Percentiles rank a stretch among this genome's conserved stretches.
These are phyloP conservation scores for Aphanomyces invadans DNA, from an alignment of 352 stramenopile genomes.

Conservation along the genomic window DNA sequence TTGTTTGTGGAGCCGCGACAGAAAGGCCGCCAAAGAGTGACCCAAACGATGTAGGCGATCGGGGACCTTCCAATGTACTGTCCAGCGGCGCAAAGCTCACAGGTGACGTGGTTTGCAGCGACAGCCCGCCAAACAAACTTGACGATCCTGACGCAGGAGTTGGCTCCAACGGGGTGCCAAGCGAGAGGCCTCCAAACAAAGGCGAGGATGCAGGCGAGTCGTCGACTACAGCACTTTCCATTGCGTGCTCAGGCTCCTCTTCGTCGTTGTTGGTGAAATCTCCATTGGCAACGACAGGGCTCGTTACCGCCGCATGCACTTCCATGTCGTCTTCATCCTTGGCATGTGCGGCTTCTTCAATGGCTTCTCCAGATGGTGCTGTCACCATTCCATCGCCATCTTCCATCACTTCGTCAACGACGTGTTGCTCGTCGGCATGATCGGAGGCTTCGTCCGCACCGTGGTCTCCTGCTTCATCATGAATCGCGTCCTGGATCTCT, in stretches of 20 bases:
- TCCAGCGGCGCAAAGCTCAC: conserved; percentile 19
- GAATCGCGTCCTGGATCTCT: neutral
- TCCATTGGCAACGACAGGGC: neutral
- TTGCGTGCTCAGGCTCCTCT: neutral
- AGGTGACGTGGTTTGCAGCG: conserved; percentile 3
- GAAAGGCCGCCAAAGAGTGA: neutral
- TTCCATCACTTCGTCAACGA: neutral
- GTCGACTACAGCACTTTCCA: neutral
- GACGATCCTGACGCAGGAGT: neutral
- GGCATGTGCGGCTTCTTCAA: neutral
- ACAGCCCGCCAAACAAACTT: conserved; percentile 21
- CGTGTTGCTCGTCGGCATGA: neutral
- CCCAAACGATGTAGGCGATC: conserved; percentile 23
- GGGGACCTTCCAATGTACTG: conserved; percentile 26
- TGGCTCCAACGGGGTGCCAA: neutral
- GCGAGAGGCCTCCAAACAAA: neutral
- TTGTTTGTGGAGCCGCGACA: neutral
- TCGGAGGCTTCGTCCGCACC: too few relatives aligned
- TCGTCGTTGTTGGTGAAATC: neutral
- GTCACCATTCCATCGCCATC: neutral
- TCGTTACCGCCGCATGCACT: too few relatives aligned
- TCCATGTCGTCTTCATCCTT: neutral
- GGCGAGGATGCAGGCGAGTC: neutral
- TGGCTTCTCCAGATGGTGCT: too few relatives aligned
- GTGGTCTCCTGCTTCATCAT: too few relatives aligned